These are phyloP conservation scores for Saksenaea oblongispora DNA, from an alignment of 371 early-diverging fungal species.

Conservation along the genomic window DNA sequence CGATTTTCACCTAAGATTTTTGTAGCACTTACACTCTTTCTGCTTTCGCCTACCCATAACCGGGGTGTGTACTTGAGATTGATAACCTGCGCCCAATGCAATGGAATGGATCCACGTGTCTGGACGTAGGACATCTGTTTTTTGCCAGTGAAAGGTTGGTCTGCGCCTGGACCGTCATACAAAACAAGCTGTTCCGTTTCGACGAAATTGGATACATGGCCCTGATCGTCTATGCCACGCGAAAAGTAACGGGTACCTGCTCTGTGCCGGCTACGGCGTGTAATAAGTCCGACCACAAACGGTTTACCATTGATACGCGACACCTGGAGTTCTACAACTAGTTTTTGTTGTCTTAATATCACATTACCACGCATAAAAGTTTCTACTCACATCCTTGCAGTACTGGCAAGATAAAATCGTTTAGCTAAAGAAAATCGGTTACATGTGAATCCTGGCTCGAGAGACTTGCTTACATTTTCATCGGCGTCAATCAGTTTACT, in stretches of 20 bases:
- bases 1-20: not conserved
- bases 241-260: slow-evolving; percentile 91
- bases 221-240: slow-evolving; percentile 93
- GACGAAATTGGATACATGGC: slow-evolving; percentile 96
- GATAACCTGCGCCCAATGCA: slow-evolving; percentile 94
- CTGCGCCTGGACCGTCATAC: slow-evolving; percentile 40
- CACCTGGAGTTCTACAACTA: slow-evolving; percentile 58
- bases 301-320: slow-evolving; percentile 58
- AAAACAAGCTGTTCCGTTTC: slow-evolving; percentile 97
- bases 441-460: too few relatives aligned
- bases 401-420: slow-evolving; percentile 85
- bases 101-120: slow-evolving; percentile 97
- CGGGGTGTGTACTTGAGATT: slow-evolving; percentile 92
- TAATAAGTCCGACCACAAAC: slow-evolving; percentile 80
- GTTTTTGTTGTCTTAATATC: not conserved
- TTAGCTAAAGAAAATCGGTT: slow-evolving; percentile 43
- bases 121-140: slow-evolving; percentile 81
- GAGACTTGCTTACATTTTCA: slow-evolving; percentile 55
- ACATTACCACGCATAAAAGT: not conserved
- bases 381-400: slow-evolving; percentile 83
- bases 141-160: slow-evolving; percentile 25
- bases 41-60: slow-evolving; percentile 70
- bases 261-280: slow-evolving; percentile 80
- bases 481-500: slow-evolving; percentile 66
- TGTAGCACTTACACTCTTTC: slow-evolving; percentile 60